Conservation (phyloP, 208 protist species). For the Angomonas deanei region DNA sequence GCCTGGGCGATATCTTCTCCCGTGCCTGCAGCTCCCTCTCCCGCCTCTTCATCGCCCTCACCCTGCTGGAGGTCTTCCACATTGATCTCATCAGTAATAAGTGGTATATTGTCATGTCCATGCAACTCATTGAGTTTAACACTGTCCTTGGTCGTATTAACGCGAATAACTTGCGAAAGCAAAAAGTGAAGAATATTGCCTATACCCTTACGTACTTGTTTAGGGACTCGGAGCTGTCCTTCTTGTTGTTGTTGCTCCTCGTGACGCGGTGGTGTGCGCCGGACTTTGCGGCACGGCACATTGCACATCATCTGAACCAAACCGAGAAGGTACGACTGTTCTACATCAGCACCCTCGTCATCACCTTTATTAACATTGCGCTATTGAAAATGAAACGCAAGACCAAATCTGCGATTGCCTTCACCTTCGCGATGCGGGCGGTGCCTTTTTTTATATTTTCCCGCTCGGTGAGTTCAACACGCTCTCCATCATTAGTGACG, state of each 20-base stretch:
- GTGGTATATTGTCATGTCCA: conserved; percentile 71
- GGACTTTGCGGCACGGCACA: conserved; percentile 5
- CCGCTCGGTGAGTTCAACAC: conserved; percentile 61
- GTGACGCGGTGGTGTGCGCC: conserved; percentile 51
- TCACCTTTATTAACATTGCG: conserved; percentile 63
- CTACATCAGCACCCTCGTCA: conserved; percentile 45
- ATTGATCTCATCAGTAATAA: conserved; percentile 49
- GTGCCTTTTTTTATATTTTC: conserved; percentile 76
- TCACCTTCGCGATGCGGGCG: conserved; percentile 55
- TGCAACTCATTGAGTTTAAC: conserved; percentile 84
- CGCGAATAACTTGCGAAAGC: conserved; percentile 66
- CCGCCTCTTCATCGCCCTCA: conserved; percentile 79
- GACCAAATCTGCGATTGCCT: conserved; percentile 57
- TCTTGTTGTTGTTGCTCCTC: conserved; percentile 61
- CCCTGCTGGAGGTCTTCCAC: conserved; percentile 65
- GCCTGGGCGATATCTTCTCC: conserved; percentile 87
- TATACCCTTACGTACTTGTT: conserved; percentile 77
- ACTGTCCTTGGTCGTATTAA: conserved; percentile 81
- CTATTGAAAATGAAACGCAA: conserved; percentile 58
- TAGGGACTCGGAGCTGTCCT: conserved; percentile 71
- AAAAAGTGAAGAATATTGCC: conserved; percentile 72
- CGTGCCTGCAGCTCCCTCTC: conserved; percentile 69
- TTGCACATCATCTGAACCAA: conserved; percentile 3
- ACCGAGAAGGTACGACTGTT: conserved; percentile 13
- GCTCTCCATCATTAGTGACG: conserved; percentile 77